Evolutionary conservation across 768 basidiomycete genomes (phyloP), one percentile per base, ranked within the genome.

Genomic region (Termitomyces sp.): DNA sequence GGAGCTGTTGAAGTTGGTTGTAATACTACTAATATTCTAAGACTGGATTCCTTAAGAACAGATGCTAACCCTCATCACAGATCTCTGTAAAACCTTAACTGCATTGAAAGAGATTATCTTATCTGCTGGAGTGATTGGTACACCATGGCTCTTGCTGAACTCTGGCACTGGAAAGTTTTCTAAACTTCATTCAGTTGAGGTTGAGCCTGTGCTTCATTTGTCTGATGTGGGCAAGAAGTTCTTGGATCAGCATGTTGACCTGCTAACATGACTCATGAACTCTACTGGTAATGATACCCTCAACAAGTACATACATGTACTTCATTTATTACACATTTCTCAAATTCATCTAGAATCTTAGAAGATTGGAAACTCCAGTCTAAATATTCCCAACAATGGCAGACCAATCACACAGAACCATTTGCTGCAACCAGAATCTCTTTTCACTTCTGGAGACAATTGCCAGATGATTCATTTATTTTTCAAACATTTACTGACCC

Each of bases 61-160:
- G 24, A 14, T 52, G 8, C 42, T 43, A 13, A 43, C 12, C 5
- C 10, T 5, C 22, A 9, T 13, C 50, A 52, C 4, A 53, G 51
- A 26, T 27, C 26, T 18, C 18, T 26, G 26, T 22, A 40, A 40
- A 18, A 39, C 24, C 39, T 26, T 53, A 1, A 4, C 20, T 42
- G 40, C 39, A 20, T 40, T 27, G n/a, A 53, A 53, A 30, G 51
- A 53, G 40, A 10, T 53, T 12, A 42, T 53, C 10, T 39, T 52
- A 16, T 52, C 50, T 27, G 72, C 74, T 10, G 77, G 77, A 2
- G 60, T 70, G 10, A 64, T 76, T 37, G 68, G 67, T 18, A 77
- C 74, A 0, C 74, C 76, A 1, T 65, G 63, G 18, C 67, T 77
- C 18, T n/a, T 34, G 6, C 47, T 49, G 5, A 22, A 33, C 9